Evolutionary conservation across 768 basidiomycete species (phyloP).

Genomic region (Suillus weaverae): DNA sequence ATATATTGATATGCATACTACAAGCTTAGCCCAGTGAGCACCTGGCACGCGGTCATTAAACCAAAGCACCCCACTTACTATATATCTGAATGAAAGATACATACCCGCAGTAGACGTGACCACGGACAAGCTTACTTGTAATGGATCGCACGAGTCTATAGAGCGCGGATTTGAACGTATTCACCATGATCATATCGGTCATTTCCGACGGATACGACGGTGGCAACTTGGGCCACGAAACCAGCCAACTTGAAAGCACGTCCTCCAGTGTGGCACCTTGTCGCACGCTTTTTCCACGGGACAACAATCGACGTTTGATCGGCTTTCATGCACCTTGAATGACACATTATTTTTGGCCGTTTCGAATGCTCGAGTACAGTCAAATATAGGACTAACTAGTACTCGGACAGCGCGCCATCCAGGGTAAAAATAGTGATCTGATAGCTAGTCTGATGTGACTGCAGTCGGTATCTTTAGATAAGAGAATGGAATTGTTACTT

Average conservation of each 20-base stretch:
- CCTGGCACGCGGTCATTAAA: background rate
- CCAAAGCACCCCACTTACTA: too few species aligned
- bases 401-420: too few species aligned
- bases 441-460: too few species aligned
- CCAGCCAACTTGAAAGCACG: background rate
- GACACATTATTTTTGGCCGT: too few species aligned
- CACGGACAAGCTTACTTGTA: conserved; percentile 36
- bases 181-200: background rate
- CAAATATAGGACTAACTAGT: too few species aligned
- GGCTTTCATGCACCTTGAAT: too few species aligned
- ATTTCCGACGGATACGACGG: background rate
- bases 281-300: background rate
- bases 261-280: background rate
- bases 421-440: too few species aligned
- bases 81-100: conserved; percentile 35
- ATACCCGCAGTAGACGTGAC: conserved; percentile 73
- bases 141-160: conserved; percentile 53
- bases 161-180: background rate
- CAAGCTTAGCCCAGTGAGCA: background rate
- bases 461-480: too few species aligned
- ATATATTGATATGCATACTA: conserved; percentile 58
- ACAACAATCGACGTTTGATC: too few species aligned
- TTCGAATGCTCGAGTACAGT: too few species aligned
- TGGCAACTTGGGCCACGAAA: background rate
- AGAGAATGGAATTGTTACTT: too few species aligned